Evolutionary conservation across 768 basidiomycete genomes (phyloP), one percentile per base, ranked within the genome.

Genomic region (Lactarius sanguifluus): DNA sequence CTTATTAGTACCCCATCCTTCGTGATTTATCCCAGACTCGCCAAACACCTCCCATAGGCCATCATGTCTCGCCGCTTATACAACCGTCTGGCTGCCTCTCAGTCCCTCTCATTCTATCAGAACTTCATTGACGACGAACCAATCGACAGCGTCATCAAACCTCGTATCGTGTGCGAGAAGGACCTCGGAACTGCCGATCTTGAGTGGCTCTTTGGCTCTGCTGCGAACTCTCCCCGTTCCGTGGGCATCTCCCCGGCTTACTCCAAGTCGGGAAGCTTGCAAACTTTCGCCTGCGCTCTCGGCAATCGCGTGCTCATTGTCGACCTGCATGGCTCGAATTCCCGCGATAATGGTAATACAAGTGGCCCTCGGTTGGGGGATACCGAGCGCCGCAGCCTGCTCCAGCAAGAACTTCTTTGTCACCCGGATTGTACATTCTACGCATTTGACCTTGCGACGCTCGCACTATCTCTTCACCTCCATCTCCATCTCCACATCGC

Each of bases 181-280:
- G 57, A 66, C 18, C 64, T 74, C 34, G 64, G 72, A 64, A 43
- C 69, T 18, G 61, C 69, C 40, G 25, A 67, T 30, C 56, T 75
- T 59, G 15, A 69, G 43, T 65, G 59, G 30, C 66, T 72, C 61
- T 70, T 70, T 45, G 60, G 47, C 8, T 45, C 40, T 61, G 61
- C 15, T 7, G 18, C 43, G 41, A 69, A 64, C 67, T 73, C 70
- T 58, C 73, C 71, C 58, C 74, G 55, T 64, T 71, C 66, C 65
- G 72, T 87, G 66, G 86, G 85, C 1, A 73, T 86, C 38, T 81
- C 86, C 5, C 81, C 83, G 5, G 83, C 81, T 1, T 85, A 83
- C 70, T 77, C 80, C 1, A 67, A 75, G 23, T 67, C 72, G 6
- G 83, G 84, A 0, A 69, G 71, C 20, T 76, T 88, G 43, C 69